Percentiles rank a stretch among this genome's conserved stretches.
phyloP scores from a whole-genome alignment of 805 yeast species.

The Wickerhamiella sergipiensis region DNA sequence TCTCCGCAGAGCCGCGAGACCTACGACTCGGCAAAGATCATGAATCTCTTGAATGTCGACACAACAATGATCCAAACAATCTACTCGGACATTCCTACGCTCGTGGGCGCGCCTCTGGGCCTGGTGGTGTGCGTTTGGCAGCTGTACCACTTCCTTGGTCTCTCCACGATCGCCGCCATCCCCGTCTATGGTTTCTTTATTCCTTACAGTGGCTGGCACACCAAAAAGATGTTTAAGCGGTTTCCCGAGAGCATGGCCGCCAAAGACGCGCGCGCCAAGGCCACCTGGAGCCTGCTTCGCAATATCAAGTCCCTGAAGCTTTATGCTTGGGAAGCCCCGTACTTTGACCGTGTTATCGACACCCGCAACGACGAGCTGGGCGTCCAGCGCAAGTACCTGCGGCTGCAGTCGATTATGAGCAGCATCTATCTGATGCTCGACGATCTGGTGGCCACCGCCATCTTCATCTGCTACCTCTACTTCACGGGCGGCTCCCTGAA shows the following conservation, averaged over 20 bases:
- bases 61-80: slow-evolving; percentile 49
- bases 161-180: slow-evolving; percentile 88
- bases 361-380: slow-evolving; percentile 44
- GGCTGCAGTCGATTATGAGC: slow-evolving; percentile 61
- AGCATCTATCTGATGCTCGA: slow-evolving; percentile 76
- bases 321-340: slow-evolving; percentile 81
- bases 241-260: slow-evolving; percentile 83
- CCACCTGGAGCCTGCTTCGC: slow-evolving; percentile 76
- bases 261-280: slow-evolving; percentile 61
- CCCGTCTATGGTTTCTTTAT: slow-evolving; percentile 55
- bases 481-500: slow-evolving; percentile 52
- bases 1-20: slow-evolving; percentile 39
- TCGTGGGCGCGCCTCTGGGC: slow-evolving; percentile 94
- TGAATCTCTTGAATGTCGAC: slow-evolving; percentile 68
- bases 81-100: slow-evolving; percentile 61
- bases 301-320: slow-evolving; percentile 78
- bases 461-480: slow-evolving; percentile 67
- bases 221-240: slow-evolving; percentile 31
- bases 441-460: slow-evolving; percentile 69
- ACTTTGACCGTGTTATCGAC: slow-evolving; percentile 37
- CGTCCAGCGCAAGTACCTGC: slow-evolving; percentile 36
- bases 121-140: slow-evolving; percentile 64
- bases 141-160: slow-evolving; percentile 62
- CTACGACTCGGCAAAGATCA: slow-evolving; percentile 66
- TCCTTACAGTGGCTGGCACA: slow-evolving; percentile 52